Base-by-base conservation (phyloP, 2,329 filamentous ascomycete species). In the Sordariomycetes sp. region DNA sequence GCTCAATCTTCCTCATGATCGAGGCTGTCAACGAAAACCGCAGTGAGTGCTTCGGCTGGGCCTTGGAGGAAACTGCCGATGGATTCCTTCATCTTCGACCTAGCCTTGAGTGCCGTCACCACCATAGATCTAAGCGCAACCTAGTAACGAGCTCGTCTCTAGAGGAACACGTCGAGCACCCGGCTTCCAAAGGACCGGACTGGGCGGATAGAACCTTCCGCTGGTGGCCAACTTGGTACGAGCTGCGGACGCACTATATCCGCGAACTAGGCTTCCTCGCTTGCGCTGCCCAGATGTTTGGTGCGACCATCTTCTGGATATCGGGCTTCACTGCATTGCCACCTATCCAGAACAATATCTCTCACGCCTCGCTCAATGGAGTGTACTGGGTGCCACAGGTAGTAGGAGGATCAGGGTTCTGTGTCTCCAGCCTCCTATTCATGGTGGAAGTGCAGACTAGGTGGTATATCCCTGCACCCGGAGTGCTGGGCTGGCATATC, bases 241-340 rank as follows among this genome's bases (percentile, higher is more conserved):
- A 80, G 34, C 50, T 81, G 14, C 56, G 51, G 16, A 70, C 63
- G 3, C 75, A 80, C 48, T 82, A 79, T 48, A 39, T 79, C 26
- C 68, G 63, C 44, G 73, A 80, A 40, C 55, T 81, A 14, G 76
- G 76, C 3, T 82, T 82, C 46, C 58, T 80, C 18, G 76, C 76
- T 3, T 75, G 68, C 15, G 39, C 68, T 2, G 46, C 62, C 4
- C 75, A 80, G 46, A 57, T 79, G 31, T 38, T 72, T 21, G 75
- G 68, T 10, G 75, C 77, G 4, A 74, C 70, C 2, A 58, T 81
- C 40, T 82, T 81, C 56, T 80, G 74, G 66, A 70, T 82, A 32
- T 61, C 71, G 1, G 75, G 75, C 5, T 68, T 81, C 45, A 75
- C 72, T 0, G 69, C 72, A 3, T 53, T 82, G 2, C 75, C 76